A percentile compares a stretch with the other conserved stretches of the same genome.
phyloP scores from a whole-genome alignment of 495 filamentous ascomycete genomes.

The Xylaria intraflava region DNA sequence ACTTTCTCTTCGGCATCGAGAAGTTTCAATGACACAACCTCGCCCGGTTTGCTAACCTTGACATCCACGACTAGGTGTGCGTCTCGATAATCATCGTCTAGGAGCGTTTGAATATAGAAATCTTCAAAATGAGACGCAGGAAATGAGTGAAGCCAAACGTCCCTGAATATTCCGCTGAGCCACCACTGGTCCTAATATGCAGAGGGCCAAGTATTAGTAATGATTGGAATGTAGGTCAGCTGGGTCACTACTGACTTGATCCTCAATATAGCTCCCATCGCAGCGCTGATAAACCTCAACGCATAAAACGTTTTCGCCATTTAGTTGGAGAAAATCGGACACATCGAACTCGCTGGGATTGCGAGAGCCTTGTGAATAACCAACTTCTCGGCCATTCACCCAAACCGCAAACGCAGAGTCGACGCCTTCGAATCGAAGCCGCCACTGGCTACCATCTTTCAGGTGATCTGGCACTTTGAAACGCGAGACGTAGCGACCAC shows the following conservation, averaged over 20 bases:
- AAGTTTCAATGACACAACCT: constrained; percentile 27
- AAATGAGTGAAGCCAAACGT: constrained; percentile 60
- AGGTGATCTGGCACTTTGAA: constrained; percentile 42
- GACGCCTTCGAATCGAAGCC: constrained; percentile 64
- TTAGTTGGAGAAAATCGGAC: constrained; percentile 39
- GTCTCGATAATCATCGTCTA: constrained; percentile 51
- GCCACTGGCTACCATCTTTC: constrained; percentile 29
- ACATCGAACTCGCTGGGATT: constrained; percentile 66
- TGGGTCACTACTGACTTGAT: constrained; percentile 38
- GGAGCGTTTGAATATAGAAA: constrained; percentile 47
- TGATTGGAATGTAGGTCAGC: neutral
- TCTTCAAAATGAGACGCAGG: constrained; percentile 53
- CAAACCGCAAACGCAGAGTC: constrained; percentile 63
- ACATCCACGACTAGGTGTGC: constrained; percentile 48
- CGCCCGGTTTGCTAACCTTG: constrained; percentile 24
- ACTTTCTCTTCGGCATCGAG: constrained; percentile 26
- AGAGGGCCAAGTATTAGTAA: constrained; percentile 1
- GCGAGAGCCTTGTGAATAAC: constrained; percentile 61
- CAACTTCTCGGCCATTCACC: constrained; percentile 57
- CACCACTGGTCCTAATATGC: constrained; percentile 45
- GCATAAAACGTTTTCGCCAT: constrained; percentile 45
- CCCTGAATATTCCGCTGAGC: constrained; percentile 62
- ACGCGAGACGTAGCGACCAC: constrained; percentile 51
- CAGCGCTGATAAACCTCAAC: constrained; percentile 64
- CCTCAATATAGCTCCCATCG: constrained; percentile 63